Evolutionary conservation across 2,329 filamentous ascomycete genomes (phyloP).

Genomic region (Nothophoma quercina): DNA sequence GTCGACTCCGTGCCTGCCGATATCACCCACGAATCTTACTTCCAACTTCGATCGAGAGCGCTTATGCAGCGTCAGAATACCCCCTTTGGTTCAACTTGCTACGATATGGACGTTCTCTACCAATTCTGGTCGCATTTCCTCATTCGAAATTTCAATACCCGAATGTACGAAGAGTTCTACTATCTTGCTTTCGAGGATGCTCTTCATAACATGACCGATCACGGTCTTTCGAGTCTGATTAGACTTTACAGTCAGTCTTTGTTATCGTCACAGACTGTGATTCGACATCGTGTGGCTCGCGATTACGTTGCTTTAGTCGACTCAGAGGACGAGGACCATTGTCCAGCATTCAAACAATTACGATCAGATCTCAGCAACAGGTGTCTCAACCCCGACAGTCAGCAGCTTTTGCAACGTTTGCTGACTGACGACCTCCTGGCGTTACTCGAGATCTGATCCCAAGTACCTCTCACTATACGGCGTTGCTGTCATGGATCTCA

Average conservation of each 20-base stretch:
- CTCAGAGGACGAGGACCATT: conserved; percentile 53
- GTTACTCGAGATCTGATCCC: conserved; percentile 56
- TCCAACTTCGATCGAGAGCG: conserved; percentile 57
- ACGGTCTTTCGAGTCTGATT: conserved; percentile 69
- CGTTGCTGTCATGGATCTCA: conserved; percentile 9
- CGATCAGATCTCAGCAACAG: conserved; percentile 63
- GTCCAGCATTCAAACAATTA: conserved; percentile 60
- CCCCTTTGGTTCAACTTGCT: conserved; percentile 56
- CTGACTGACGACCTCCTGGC: conserved; percentile 60
- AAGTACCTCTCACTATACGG: conserved; percentile 13
- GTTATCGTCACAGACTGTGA: conserved; percentile 55
- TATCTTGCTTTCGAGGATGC: conserved; percentile 71
- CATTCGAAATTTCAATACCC: conserved; percentile 74
- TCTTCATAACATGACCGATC: conserved; percentile 57
- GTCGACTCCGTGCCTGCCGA: conserved; percentile 54
- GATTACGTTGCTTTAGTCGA: conserved; percentile 65
- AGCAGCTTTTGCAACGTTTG: conserved; percentile 63
- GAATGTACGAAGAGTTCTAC: conserved; percentile 79
- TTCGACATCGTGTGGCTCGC: conserved; percentile 61
- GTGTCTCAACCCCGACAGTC: conserved; percentile 62
- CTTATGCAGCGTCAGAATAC: conserved; percentile 58
- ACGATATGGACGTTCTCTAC: conserved; percentile 72
- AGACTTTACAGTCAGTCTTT: conserved; percentile 70
- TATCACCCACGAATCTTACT: conserved; percentile 58
- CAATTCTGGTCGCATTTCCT: conserved; percentile 79